phyloP scores from a whole-genome alignment of 129 eudicot genomes.

The Heracleum sosnowskyi region DNA sequence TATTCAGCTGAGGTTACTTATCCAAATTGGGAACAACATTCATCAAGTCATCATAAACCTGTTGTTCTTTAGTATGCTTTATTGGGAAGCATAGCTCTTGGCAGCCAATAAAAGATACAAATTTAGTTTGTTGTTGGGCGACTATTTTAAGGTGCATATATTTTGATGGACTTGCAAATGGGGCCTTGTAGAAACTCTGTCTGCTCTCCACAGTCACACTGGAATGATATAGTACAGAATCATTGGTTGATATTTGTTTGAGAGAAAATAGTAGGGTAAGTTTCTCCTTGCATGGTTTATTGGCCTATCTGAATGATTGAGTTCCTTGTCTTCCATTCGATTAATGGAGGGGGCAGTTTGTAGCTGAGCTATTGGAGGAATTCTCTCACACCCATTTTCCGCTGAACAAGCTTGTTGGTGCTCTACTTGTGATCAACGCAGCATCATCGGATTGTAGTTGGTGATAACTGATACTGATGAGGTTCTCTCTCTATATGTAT shows the following conservation, averaged over 20 bases:
- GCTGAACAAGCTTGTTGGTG: neutral
- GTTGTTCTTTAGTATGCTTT: slow-evolving; percentile 22
- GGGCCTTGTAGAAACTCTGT: slow-evolving; percentile 33
- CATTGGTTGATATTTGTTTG: slow-evolving; percentile 23
- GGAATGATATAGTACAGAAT: slow-evolving; percentile 11
- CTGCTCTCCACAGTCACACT: slow-evolving; percentile 21
- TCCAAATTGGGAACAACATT: slow-evolving; percentile 8
- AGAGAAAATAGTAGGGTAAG: slow-evolving; percentile 26
- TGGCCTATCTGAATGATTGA: slow-evolving; percentile 29
- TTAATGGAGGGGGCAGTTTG: slow-evolving; percentile 7
- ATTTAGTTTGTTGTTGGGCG: slow-evolving; percentile 21
- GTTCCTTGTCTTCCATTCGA: slow-evolving; percentile 37
- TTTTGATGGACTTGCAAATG: slow-evolving; percentile 19
- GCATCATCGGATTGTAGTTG: neutral
- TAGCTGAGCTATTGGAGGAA: neutral
- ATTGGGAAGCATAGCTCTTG: neutral
- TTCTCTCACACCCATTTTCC: slow-evolving; percentile 1
- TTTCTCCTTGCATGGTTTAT: slow-evolving; percentile 15
- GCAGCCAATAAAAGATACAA: slow-evolving; percentile 32
- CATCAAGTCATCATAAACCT: slow-evolving; percentile 9
- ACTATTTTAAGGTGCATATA: slow-evolving; percentile 22
- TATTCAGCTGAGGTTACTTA: neutral
- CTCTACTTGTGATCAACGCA: neutral
- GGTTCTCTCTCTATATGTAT: neutral
- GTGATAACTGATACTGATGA: neutral